phyloP scores from a whole-genome alignment of 2,329 filamentous ascomycete genomes.

The Corynespora cassiicola region DNA sequence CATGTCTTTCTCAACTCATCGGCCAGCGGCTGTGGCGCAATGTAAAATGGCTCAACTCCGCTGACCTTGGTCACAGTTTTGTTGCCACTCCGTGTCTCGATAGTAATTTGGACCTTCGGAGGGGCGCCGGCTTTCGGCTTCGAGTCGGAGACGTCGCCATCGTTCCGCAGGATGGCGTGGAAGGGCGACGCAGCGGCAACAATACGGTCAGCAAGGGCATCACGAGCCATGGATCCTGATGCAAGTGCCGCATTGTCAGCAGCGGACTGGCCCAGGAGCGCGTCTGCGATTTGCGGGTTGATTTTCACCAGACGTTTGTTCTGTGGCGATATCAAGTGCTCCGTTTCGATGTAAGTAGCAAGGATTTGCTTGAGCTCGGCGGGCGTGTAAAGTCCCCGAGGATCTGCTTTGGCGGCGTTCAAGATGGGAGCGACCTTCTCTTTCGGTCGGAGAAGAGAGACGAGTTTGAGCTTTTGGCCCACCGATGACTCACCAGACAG shows the following conservation, averaged over 20 bases:
- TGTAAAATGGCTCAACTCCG: conserved; percentile 67
- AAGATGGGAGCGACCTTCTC: conserved; percentile 64
- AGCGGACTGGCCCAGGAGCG: conserved; percentile 61
- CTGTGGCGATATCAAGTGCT: conserved; percentile 61
- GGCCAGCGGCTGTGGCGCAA: conserved; percentile 65
- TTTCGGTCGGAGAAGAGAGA: conserved; percentile 64
- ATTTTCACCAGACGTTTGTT: conserved; percentile 69
- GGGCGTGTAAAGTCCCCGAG: conserved; percentile 64
- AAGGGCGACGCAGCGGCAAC: conserved; percentile 62
- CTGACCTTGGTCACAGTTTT: conserved; percentile 70
- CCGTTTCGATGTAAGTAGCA: conserved; percentile 64
- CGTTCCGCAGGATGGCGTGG: conserved; percentile 62
- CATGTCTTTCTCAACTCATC: conserved; percentile 73
- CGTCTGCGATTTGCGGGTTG: conserved; percentile 68
- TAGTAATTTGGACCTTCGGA: conserved; percentile 64
- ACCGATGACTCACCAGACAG: conserved; percentile 49
- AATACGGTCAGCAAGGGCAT: conserved; percentile 66
- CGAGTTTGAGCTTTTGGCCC: conserved; percentile 57
- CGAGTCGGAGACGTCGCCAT: conserved; percentile 44
- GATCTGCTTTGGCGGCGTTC: conserved; percentile 56
- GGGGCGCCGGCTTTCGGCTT: conserved; percentile 68
- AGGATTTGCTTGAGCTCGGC: conserved; percentile 65
- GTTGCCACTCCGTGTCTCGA: conserved; percentile 70
- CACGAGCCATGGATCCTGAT: conserved; percentile 64
- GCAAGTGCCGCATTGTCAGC: conserved; percentile 64